Conservation (phyloP, 208 protist genomes). For the Crithidia thermophila region DNA sequence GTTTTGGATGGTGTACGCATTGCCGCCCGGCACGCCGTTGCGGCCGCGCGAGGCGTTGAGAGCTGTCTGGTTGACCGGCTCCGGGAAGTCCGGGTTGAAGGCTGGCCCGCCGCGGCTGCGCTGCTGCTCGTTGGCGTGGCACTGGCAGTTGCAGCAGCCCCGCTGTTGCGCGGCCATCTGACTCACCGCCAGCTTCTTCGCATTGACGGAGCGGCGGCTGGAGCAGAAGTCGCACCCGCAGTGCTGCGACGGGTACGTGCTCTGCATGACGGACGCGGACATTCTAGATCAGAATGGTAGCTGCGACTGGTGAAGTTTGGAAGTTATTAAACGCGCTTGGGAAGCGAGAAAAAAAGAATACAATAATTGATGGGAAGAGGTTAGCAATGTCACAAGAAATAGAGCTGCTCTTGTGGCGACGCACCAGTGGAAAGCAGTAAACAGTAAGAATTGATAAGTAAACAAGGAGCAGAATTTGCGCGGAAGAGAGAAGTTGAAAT, state of each 20-base stretch:
- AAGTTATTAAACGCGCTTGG: neutral
- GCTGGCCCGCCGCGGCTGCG: slow-evolving; percentile 16
- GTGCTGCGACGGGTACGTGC: slow-evolving; percentile 50
- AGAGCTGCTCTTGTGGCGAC: neutral
- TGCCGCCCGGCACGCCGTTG: slow-evolving; percentile 49
- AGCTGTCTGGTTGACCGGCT: slow-evolving; percentile 80
- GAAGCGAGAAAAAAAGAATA: neutral
- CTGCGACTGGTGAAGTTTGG: neutral
- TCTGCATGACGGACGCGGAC: slow-evolving; percentile 49
- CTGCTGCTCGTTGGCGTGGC: slow-evolving; percentile 40
- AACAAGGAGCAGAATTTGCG: too few relatives aligned
- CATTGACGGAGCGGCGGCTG: slow-evolving; percentile 74
- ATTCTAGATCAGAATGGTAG: slow-evolving; percentile 36
- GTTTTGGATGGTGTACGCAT: slow-evolving; percentile 56
- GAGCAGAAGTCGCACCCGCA: slow-evolving; percentile 91
- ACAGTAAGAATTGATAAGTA: too few relatives aligned
- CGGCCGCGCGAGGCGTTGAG: slow-evolving; percentile 76
- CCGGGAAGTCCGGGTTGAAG: slow-evolving; percentile 79
- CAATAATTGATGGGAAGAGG: too few relatives aligned
- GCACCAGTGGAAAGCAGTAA: neutral
- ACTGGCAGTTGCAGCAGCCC: slow-evolving; percentile 62
- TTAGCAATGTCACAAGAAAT: too few relatives aligned
- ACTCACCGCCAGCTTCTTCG: slow-evolving; percentile 75
- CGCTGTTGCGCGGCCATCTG: slow-evolving; percentile 33
- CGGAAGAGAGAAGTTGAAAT: too few relatives aligned